Evolutionary conservation across 495 filamentous ascomycete genomes (phyloP).

Genomic region (Neurospora discreta): DNA sequence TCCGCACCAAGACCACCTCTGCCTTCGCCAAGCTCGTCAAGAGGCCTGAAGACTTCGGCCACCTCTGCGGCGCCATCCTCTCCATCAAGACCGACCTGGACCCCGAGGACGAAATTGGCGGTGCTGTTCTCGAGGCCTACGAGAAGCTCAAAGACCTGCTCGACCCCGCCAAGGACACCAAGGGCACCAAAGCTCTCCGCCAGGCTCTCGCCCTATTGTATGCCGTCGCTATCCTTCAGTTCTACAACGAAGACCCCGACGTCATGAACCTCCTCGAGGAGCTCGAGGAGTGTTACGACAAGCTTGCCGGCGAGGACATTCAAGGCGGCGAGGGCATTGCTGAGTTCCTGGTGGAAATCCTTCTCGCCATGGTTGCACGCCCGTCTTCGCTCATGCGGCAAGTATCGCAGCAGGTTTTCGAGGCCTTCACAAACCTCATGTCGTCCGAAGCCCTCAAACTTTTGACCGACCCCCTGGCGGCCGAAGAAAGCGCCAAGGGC

Average conservation of each 20-base stretch:
- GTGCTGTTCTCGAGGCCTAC: constrained; percentile 47
- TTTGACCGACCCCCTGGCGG: constrained; percentile 60
- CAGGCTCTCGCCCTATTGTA: constrained; percentile 71
- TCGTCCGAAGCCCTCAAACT: constrained; percentile 62
- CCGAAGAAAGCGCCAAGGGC: constrained; percentile 70
- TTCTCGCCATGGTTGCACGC: constrained; percentile 79
- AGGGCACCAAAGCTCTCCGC: constrained; percentile 24
- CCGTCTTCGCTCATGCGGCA: constrained; percentile 76
- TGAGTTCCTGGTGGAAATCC: constrained; percentile 72
- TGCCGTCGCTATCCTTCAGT: constrained; percentile 72
- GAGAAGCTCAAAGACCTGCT: constrained; percentile 57
- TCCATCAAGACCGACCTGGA: constrained; percentile 42
- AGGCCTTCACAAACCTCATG: constrained; percentile 60
- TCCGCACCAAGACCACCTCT: constrained; percentile 52
- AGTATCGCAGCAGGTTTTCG: constrained; percentile 78
- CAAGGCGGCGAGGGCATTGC: constrained; percentile 44
- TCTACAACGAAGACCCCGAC: constrained; percentile 83
- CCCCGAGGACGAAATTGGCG: constrained; percentile 46
- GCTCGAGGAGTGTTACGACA: constrained; percentile 44
- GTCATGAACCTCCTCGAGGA: constrained; percentile 39
- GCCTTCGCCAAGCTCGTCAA: constrained; percentile 57
- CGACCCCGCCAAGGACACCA: constrained; percentile 41
- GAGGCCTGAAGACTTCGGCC: constrained; percentile 43
- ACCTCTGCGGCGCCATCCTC: constrained; percentile 37
- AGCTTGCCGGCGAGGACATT: constrained; percentile 23